Evolutionary conservation across 345 rosid genomes (phyloP).

Genomic region (Eucalyptus shirleyi): DNA sequence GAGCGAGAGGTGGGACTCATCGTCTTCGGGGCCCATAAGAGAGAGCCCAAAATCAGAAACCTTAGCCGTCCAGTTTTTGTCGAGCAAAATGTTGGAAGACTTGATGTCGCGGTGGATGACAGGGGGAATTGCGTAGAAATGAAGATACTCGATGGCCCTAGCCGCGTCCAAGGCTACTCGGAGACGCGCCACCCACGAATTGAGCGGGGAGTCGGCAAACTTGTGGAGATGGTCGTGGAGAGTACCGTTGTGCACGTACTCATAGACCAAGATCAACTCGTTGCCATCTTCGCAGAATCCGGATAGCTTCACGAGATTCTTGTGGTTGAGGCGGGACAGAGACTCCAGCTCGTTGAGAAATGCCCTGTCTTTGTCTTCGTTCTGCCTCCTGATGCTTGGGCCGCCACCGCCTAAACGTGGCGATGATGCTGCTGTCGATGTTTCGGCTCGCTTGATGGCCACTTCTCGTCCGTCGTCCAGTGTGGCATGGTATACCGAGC

Average conservation of each 20-base stretch:
- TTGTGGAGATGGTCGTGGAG: conserved; percentile 67
- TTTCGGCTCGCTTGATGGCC: conserved; percentile 73
- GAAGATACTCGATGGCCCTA: conserved; percentile 66
- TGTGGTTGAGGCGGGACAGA: conserved; percentile 65
- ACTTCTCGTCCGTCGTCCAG: conserved; percentile 54
- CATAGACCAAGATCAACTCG: conserved; percentile 53
- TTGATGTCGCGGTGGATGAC: conserved; percentile 86
- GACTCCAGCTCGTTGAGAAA: conserved; percentile 77
- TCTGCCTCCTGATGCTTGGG: conserved; percentile 9
- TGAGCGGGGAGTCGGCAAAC: conserved; percentile 20
- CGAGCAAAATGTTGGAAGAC: conserved; percentile 61
- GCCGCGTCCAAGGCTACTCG: conserved; percentile 64
- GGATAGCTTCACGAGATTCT: conserved; percentile 46
- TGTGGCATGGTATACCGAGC: conserved; percentile 48
- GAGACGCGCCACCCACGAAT: conserved; percentile 55
- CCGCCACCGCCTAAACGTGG: background rate
- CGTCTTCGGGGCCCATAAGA: conserved; percentile 45
- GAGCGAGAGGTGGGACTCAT: conserved; percentile 44
- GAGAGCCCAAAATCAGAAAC: conserved; percentile 83
- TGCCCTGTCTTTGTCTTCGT: conserved; percentile 52
- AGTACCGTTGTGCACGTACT: conserved; percentile 55
- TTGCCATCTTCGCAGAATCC: conserved; percentile 61
- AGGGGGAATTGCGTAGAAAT: conserved; percentile 41
- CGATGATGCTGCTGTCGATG: background rate
- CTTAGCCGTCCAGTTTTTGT: conserved; percentile 43